Conservation (phyloP, 116 monocot species). For the Papilionanthe hybrid region DNA sequence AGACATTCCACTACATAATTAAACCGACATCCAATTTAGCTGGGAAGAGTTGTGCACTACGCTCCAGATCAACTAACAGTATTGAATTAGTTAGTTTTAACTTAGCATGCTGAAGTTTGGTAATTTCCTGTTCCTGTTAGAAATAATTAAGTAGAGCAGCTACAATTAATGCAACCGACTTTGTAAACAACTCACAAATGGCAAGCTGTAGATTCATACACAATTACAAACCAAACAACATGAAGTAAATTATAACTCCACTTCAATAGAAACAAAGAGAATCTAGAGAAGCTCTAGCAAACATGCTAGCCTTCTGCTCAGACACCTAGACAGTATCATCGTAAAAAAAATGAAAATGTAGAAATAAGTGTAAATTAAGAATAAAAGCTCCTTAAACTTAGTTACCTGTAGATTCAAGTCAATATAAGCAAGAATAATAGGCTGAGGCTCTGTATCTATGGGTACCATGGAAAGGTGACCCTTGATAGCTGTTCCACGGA, state of each 20-base stretch:
- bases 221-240: too few species aligned
- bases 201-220: too few species aligned
- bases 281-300: too few species aligned
- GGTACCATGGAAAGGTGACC: slow-evolving; percentile 99
- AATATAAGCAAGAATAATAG: slow-evolving; percentile 98
- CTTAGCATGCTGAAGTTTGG: neutral
- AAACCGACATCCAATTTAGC: neutral
- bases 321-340: too few species aligned
- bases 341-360: too few species aligned
- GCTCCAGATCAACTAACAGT: neutral
- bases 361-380: too few species aligned
- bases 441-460: slow-evolving; percentile 94
- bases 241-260: too few species aligned
- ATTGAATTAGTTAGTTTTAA: neutral
- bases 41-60: neutral
- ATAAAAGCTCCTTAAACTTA: too few species aligned
- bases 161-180: too few species aligned
- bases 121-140: neutral
- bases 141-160: neutral
- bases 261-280: too few species aligned
- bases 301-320: too few species aligned
- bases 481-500: slow-evolving; percentile 95
- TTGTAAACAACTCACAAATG: too few species aligned
- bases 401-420: slow-evolving; percentile 95
- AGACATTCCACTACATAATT: neutral